Base-by-base conservation (phyloP, 1,284 basidiomycete genomes). In the Ustilago crameri region DNA sequence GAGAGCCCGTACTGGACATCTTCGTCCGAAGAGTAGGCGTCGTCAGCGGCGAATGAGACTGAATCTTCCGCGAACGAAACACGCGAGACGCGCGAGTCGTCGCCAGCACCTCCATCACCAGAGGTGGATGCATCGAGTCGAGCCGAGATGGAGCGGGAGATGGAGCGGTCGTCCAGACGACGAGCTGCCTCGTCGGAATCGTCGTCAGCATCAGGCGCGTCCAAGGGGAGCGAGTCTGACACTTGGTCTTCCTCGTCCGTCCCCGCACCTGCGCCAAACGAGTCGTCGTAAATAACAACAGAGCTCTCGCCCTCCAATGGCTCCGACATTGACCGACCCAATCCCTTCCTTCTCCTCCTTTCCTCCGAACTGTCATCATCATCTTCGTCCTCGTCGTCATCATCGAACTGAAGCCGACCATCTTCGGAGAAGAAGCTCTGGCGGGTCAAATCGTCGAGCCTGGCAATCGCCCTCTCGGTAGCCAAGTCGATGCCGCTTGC, bases 371-470 rank as follows among this genome's bases (percentile, higher is more conserved):
- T 46, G 10, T 44, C 60, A 20, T 49, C 48, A 5, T 32, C 49
- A 9, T 41, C 59, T 1, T 55, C 41, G 0, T 47, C 58, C 4
- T 62, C 57, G 0, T 63, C 51, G 1, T 61, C 55, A 9, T 55
- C 60, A 14, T 61, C 62, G 58, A 61, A 49, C 44, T 68, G 64
- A 18, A 73, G 50, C 3, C 42, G 26, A 23, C 70, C 61, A 18
- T 74, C 65, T 30, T 69, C 56, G 17, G 53, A 52, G 43, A 74
- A 74, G 43, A 74, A 64, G 37, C 60, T 73, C 22, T 53, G 53
- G 5, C 70, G 27, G 2, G 64, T 73, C n/a, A 73, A 38, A 40
- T 73, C 70, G 35, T 73, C 70, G 22, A 73, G 53, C 35, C 64
- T 51, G 3, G 53, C 48, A 27, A 73, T 68, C 5, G 70, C 70